Base-by-base conservation (phyloP, 257 asterid species). In the Nicotiana benthamiana region DNA sequence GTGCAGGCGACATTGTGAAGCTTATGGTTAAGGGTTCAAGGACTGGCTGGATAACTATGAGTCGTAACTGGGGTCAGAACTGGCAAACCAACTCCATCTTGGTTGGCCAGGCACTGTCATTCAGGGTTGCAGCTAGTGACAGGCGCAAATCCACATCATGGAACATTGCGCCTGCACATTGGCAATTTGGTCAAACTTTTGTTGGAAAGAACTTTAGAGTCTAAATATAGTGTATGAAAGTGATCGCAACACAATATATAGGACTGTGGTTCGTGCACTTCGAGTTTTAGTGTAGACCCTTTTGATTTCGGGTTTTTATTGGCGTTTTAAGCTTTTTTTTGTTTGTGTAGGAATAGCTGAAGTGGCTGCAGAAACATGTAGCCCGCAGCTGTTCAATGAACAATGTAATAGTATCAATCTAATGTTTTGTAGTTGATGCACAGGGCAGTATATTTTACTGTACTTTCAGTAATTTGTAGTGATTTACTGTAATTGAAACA, bases 181-280 rank as follows among this genome's bases (percentile, higher is more conserved):
- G 98, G 98, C 95, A 92, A 89, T 92, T 90, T 43, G 97, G 98
- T 6, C 98, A 92, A 88, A 92, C 98, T 4, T 94, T 89, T 87
- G 67, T 77, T 9, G 94, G 94, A 59, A 92, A 83, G 79, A 93
- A 93, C 79, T 92, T 90, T 83, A 84, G 90, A 65, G 89, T 88
- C 79, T 91, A 83, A 81, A 20, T 5, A 40, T 1, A 68, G 43
- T n/a, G 54, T 40, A 40, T 40, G 1, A 9, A 67, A 18, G 76
- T 12, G 77, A 68, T 22, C 3, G 5, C 20, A 40, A 22, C 32
- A 40, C 13, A 40, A 1, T 70, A 43, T 70, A 53, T 20, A 68
- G 40, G 54, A 68, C 56, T 68, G 32, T 40, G 20, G 57, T 20
- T 40, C 32, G 4, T 20, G 75, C 12, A 34, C 27, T 66, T 34